Evolutionary conservation across 2,329 filamentous ascomycete genomes (phyloP).

Genomic region (Fusarium albidum): DNA sequence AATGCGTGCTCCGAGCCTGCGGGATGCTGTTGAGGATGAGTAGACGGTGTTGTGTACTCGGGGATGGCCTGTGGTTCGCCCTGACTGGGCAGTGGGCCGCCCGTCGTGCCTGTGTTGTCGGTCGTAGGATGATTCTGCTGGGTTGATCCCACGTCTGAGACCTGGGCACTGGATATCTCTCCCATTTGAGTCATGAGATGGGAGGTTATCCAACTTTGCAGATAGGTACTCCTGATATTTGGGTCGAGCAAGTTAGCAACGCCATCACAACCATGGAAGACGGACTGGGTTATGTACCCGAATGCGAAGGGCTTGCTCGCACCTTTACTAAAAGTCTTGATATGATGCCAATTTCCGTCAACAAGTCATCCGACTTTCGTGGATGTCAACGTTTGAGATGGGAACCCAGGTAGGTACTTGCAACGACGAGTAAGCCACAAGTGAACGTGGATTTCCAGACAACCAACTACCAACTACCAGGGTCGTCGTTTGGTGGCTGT

Average conservation of each 20-base stretch:
- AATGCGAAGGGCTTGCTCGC: neutral
- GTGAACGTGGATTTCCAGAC: conserved; percentile 16
- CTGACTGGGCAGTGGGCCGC: conserved; percentile 11
- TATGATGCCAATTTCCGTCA: neutral
- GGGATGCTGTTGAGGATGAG: conserved; percentile 38
- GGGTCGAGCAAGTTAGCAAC: conserved; percentile 13
- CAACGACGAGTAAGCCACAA: conserved; percentile 23
- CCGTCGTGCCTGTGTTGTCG: conserved; percentile 9
- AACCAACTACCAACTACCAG: conserved; percentile 21
- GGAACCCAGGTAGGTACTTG: conserved; percentile 10
- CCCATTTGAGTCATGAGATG: conserved; percentile 30
- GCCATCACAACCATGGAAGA: neutral
- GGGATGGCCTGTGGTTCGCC: conserved; percentile 24
- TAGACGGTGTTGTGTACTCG: conserved; percentile 30
- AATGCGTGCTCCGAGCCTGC: conserved; percentile 50
- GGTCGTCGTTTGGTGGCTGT: conserved; percentile 12
- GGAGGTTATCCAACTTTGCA: conserved; percentile 6
- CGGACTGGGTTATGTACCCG: neutral
- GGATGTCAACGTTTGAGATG: neutral
- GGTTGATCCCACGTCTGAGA: conserved; percentile 20
- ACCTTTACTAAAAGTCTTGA: conserved; percentile 11
- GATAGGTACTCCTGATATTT: neutral
- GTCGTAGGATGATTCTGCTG: conserved; percentile 16
- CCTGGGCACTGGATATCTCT: conserved; percentile 30
- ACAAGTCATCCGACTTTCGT: conserved; percentile 2